A percentile compares a stretch with the other conserved stretches of the same genome.
Conservation (phyloP, 2,329 filamentous ascomycete genomes). For the Aspergillus terreus region DNA sequence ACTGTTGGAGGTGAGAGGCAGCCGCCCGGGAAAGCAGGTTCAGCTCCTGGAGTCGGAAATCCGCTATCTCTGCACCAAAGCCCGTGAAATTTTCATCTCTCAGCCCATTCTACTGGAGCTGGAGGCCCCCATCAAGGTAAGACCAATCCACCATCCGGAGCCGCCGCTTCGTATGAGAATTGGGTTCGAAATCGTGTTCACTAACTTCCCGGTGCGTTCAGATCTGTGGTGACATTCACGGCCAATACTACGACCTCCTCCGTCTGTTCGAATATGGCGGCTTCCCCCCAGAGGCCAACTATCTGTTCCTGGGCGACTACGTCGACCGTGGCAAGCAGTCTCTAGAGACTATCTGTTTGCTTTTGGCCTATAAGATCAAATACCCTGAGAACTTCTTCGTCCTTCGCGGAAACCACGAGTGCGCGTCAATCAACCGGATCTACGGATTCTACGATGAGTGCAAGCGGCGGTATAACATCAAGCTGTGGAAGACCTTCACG, state of each 20-base stretch:
- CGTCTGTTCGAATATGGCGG: constrained; percentile 97
- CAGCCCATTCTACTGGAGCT: constrained; percentile 97
- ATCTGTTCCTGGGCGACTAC: constrained; percentile 98
- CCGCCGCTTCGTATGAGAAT: neutral
- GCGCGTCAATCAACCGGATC: constrained; percentile 97
- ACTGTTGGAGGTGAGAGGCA: constrained; percentile 94
- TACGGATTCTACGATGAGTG: constrained; percentile 99
- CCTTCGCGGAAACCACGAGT: constrained; percentile 97
- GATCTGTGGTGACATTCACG: constrained; percentile 99
- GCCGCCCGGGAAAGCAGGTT: constrained; percentile 96
- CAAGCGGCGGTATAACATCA: constrained; percentile 99
- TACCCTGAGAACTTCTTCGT: constrained; percentile 99
- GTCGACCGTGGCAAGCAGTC: constrained; percentile 99
- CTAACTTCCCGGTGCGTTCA: constrained; percentile 40
- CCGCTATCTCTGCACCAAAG: constrained; percentile 95
- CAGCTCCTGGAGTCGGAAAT: constrained; percentile 96
- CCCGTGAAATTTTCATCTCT: constrained; percentile 98
- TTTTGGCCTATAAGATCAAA: constrained; percentile 99
- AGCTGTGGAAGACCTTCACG: constrained; percentile 99
- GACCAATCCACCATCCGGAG: neutral
- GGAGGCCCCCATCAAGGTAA: constrained; percentile 97
- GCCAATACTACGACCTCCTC: constrained; percentile 97
- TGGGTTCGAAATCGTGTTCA: neutral
- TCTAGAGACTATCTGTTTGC: constrained; percentile 93
- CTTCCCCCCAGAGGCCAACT: constrained; percentile 97